phyloP scores from a whole-genome alignment of 768 basidiomycete species.

The Lactarius sp. region DNA sequence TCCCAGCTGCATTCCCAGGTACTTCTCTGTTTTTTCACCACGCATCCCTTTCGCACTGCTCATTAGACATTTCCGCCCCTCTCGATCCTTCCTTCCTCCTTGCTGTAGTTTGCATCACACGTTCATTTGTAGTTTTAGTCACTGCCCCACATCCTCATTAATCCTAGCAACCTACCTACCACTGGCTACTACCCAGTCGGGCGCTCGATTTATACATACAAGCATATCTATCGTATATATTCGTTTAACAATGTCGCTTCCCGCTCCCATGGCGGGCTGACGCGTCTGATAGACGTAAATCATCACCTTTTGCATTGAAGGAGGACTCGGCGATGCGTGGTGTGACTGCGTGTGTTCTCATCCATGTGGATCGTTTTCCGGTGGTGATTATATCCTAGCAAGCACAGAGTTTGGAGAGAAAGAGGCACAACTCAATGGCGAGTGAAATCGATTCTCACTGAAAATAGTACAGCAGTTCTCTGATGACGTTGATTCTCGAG shows the following conservation, averaged over 20 bases:
- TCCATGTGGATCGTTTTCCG: too few relatives aligned
- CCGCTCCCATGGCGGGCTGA: not conserved
- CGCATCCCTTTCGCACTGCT: not conserved
- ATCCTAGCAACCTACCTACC: not conserved
- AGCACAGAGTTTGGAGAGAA: too few relatives aligned
- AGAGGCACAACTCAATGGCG: too few relatives aligned
- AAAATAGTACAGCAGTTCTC: not conserved
- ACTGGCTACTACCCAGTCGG: not conserved
- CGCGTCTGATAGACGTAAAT: not conserved
- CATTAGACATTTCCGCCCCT: not conserved
- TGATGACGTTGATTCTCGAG: not conserved
- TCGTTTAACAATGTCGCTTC: not conserved
- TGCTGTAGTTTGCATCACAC: conserved; percentile 2
- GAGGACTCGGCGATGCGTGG: too few relatives aligned
- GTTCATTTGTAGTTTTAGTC: conserved; percentile 3
- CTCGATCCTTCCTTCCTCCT: not conserved
- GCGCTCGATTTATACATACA: conserved; percentile 7
- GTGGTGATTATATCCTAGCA: too few relatives aligned
- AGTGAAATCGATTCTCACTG: not conserved
- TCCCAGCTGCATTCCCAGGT: conserved; percentile 8
- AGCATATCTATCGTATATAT: conserved; percentile 6
- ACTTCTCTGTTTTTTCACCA: not conserved
- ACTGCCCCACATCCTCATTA: not conserved
- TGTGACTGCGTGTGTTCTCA: too few relatives aligned
- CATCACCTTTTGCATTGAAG: too few relatives aligned